Evolutionary conservation across 2,329 filamentous ascomycete species (phyloP).

Genomic region (Botrytis squamosa): DNA sequence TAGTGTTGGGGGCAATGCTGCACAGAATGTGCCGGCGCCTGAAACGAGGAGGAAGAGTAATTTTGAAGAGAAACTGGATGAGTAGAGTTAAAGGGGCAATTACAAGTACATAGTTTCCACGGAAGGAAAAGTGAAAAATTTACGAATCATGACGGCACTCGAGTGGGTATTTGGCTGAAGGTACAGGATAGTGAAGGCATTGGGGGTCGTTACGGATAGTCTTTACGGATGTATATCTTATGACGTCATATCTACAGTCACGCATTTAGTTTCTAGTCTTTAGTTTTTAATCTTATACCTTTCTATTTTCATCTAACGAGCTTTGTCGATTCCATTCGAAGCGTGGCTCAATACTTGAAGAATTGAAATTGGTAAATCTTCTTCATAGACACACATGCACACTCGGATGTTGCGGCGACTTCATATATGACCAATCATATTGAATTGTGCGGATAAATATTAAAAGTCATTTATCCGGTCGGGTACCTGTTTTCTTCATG

Average conservation of each 20-base stretch:
- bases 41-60: conserved; percentile 32
- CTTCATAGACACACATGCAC: neutral
- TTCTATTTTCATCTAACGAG: neutral
- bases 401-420: neutral
- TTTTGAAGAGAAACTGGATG: conserved; percentile 35
- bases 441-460: neutral
- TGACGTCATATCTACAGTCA: neutral
- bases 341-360: neutral
- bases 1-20: conserved; percentile 24
- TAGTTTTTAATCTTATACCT: neutral
- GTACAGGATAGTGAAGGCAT: neutral
- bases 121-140: neutral
- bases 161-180: neutral
- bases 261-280: neutral
- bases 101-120: neutral
- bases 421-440: neutral
- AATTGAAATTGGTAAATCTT: neutral
- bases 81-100: conserved; percentile 5
- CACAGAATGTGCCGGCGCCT: conserved; percentile 1
- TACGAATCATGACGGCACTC: conserved; percentile 7
- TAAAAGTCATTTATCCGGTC: neutral
- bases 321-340: neutral
- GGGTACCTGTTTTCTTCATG: neutral
- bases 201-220: neutral
- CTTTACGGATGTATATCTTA: neutral